phyloP scores from a whole-genome alignment of 768 basidiomycete genomes.

The Russula griseocarnosa region DNA sequence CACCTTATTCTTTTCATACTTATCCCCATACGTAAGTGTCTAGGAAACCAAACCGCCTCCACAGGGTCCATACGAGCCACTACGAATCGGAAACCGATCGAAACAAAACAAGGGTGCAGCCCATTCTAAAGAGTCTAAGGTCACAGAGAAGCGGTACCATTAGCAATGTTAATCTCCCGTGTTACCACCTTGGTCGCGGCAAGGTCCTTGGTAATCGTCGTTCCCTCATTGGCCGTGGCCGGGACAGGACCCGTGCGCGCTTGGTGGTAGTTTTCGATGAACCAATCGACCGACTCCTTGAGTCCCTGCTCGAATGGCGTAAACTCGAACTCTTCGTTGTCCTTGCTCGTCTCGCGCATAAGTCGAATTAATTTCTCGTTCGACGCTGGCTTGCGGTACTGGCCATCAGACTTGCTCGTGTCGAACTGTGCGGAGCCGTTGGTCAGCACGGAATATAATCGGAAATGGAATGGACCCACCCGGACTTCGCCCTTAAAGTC shows the following conservation, averaged over 20 bases:
- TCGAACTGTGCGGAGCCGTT: background rate
- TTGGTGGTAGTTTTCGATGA: conserved; percentile 1
- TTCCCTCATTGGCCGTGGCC: background rate
- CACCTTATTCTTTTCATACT: background rate
- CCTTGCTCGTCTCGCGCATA: background rate
- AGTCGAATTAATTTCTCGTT: background rate
- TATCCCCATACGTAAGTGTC: background rate
- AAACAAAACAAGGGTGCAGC: background rate
- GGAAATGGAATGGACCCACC: background rate
- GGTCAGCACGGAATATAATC: background rate
- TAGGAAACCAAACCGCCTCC: background rate
- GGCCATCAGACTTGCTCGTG: conserved; percentile 7
- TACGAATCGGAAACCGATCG: background rate
- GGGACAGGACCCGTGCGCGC: background rate
- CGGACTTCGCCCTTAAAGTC: background rate
- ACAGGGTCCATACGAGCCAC: background rate
- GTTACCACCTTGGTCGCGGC: background rate
- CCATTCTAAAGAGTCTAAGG: background rate
- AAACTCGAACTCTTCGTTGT: background rate
- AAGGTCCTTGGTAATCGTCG: background rate
- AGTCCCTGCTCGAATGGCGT: conserved; percentile 1
- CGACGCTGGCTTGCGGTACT: conserved; percentile 2
- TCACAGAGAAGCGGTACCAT: background rate
- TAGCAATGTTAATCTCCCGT: background rate
- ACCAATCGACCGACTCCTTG: conserved; percentile 3